Evolutionary conservation across 179 eudicot genomes (phyloP).

Genomic region (Beta macrorhiza): DNA sequence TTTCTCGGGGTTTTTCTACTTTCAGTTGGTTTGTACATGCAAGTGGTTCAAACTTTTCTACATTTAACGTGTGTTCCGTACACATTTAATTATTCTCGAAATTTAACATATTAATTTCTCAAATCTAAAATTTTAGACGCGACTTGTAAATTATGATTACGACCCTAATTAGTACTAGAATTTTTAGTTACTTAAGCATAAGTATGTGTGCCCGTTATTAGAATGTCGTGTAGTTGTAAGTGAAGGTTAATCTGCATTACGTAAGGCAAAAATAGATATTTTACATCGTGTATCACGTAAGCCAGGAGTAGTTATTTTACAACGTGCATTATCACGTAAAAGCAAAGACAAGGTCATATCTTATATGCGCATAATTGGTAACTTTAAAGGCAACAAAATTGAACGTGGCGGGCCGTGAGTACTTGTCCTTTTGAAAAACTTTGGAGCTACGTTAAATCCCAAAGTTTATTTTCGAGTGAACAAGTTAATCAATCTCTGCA

Average conservation of each 20-base stretch:
- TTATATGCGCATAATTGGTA: background rate
- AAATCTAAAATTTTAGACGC: no score
- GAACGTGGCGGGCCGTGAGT: background rate
- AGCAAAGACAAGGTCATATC: background rate
- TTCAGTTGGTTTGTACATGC: no score
- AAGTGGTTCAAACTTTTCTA: no score
- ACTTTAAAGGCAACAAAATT: background rate
- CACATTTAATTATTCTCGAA: no score
- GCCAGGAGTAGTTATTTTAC: no score
- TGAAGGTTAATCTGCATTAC: background rate
- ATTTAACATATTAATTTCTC: no score
- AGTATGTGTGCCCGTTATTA: no score
- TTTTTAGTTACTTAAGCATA: no score
- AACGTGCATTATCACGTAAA: background rate
- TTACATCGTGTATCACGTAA: background rate
- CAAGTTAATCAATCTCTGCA: background rate
- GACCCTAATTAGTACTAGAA: no score
- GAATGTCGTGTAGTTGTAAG: background rate
- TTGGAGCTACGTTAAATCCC: background rate
- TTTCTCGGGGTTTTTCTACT: no score
- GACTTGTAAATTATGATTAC: no score
- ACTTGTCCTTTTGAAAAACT: constrained; percentile 1
- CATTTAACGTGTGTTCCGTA: no score
- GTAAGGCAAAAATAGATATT: background rate
- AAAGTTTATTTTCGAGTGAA: background rate